Evolutionary conservation across 164 flowering plant species (phyloP).

Genomic region (Platanus orientalis): DNA sequence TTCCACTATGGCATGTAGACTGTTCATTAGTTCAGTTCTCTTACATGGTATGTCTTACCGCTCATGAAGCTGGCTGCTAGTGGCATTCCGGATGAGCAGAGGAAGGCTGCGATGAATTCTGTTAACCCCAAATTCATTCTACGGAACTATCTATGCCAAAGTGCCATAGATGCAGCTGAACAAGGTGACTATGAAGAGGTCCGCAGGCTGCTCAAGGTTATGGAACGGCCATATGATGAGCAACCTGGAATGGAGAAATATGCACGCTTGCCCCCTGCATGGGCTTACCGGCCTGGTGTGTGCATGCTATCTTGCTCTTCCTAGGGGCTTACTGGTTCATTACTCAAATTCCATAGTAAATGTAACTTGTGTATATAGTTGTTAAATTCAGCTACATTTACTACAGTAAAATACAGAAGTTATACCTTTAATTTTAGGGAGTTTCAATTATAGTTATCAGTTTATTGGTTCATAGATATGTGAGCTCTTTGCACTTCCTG

Average conservation of each 20-base stretch:
- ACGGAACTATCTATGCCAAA: slow-evolving; percentile 92
- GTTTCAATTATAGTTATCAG: too few species aligned
- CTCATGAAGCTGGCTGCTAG: slow-evolving; percentile 47
- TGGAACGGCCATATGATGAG: slow-evolving; percentile 88
- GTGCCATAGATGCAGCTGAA: slow-evolving; percentile 95
- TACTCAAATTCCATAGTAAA: background rate
- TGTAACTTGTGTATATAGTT: slow-evolving; percentile 26
- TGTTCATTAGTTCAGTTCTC: too few species aligned
- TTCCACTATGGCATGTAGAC: too few species aligned
- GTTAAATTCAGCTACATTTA: too few species aligned
- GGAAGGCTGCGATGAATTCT: slow-evolving; percentile 78
- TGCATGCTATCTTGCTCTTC: slow-evolving; percentile 99
- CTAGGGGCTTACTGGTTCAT: slow-evolving; percentile 22
- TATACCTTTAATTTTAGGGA: too few species aligned
- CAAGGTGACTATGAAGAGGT: slow-evolving; percentile 83
- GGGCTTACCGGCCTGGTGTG: slow-evolving; percentile 99
- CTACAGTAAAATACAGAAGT: too few species aligned
- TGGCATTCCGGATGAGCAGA: slow-evolving; percentile 70
- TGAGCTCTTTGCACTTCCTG: too few species aligned
- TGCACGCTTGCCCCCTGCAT: slow-evolving; percentile 98
- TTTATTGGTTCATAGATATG: too few species aligned
- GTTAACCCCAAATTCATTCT: slow-evolving; percentile 87
- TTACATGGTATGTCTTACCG: background rate
- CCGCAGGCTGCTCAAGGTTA: slow-evolving; percentile 65
- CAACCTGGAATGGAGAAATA: slow-evolving; percentile 98